Evolutionary conservation across 2,329 filamentous ascomycete species (phyloP), one percentile per base, ranked within the genome.

Genomic region (Stagonosporopsis rhizophila): DNA sequence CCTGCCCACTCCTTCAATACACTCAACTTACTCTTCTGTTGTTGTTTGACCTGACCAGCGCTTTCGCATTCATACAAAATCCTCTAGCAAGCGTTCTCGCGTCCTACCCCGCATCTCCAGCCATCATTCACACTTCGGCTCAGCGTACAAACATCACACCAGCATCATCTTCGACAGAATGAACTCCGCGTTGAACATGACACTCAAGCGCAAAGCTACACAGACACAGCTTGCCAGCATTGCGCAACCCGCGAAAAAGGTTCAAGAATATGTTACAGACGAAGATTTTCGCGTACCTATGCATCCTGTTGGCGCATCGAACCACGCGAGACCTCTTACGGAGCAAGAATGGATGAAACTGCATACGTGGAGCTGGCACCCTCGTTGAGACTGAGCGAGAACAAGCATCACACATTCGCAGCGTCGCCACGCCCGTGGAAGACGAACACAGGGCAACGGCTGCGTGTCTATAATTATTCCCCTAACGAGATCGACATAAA

Each of bases 231-330:
- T 56, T 11, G 22, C 53, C 9, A 28, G 6, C 11, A 41, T 56
- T 15, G 22, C 37, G 25, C 35, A 46, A 22, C 53, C 53, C 3
- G 32, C 44, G 3, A 56, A 56, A 27, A 56, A 51, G 34, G 41
- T 56, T 7, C 53, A 56, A 37, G 41, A 50, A 49, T 56, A 56
- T 40, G 53, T 56, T n/a, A 56, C 53, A 12, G 53, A 56, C 15
- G 53, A 56, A 11, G 53, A 56, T 15, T 56, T 56, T 7, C 53
- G 53, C n/a, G 42, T 56, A 6, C 37, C 46, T 11, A 2, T 42
- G 5, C 53, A 51, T 11, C 47, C 53, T 8, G 25, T 20, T 0
- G 37, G 28, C 12, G 42, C 41, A 17, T 19, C 53, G 8, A 56
- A 42, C 30, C 46, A 51, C 42, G 39, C 53, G 6, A 47, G 47